Base-by-base conservation (phyloP, 2,329 filamentous ascomycete species). In the Fusarium penzigii region DNA sequence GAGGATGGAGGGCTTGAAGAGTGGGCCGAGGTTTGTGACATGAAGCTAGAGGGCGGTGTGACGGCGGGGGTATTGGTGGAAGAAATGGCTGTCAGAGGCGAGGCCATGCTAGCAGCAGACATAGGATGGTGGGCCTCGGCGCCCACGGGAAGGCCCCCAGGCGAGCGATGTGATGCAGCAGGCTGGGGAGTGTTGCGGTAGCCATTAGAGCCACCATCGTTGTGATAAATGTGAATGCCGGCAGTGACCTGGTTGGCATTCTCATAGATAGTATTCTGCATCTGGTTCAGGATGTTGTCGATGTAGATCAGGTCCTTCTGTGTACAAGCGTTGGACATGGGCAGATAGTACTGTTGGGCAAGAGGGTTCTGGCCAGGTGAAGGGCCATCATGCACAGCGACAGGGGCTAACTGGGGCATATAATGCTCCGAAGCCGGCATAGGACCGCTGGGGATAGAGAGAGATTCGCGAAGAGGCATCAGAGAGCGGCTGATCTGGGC, bases 241-340 rank as follows among this genome's bases (percentile, higher is more conserved):
- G 88, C 87, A 3, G 90, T 90, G 34, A 91, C 87, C 46, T 92
- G 87, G 64, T 86, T 90, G 49, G 92, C 87, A 70, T 88, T 96
- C 75, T 97, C 94, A 69, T 97, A 97, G 45, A 97, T 91, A 42
- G 93, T 97, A 59, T 88, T 86, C 74, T 97, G 92, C 80, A 97
- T 93, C 74, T 97, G 91, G 74, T 96, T 92, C 49, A 99, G 83
- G 71, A 97, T 90, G 68, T 92, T 89, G 71, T 97, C 94, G 66
- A 97, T 92, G 70, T 96, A 92, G 70, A 96, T 78, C 41, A 99
- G 80, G 70, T 99, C 94, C 70, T 86, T 92, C 81, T 97, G 96
- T 44, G 92, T 97, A 67, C 93, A 87, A 50, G 95, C 81, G 65
- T 92, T 95, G 44, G 86, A 86, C 78, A 96, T 91, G 10, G 92